Conservation (phyloP, 441 rosid genomes). For the Theobroma grandiflorum region DNA sequence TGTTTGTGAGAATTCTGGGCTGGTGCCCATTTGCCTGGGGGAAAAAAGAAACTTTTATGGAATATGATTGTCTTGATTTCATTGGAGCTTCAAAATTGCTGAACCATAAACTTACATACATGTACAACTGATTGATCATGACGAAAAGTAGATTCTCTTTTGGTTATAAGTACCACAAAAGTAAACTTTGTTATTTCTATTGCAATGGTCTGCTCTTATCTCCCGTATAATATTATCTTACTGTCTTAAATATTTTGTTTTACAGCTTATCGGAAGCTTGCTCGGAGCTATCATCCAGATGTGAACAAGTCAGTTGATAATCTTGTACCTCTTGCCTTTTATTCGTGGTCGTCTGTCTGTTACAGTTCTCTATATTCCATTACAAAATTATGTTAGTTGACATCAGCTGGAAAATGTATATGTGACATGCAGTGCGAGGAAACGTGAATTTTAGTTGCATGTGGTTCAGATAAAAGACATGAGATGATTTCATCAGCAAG, state of each 20-base stretch:
- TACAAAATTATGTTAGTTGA: neutral
- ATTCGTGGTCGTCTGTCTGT: neutral
- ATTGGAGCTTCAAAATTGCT: neutral
- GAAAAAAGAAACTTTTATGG: too few relatives aligned
- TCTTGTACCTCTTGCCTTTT: slow-evolving; percentile 5
- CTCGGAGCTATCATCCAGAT: slow-evolving; percentile 93
- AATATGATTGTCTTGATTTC: neutral
- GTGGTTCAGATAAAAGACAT: neutral
- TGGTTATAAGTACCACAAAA: neutral
- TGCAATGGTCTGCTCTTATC: neutral
- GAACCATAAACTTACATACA: neutral
- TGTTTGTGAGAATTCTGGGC: too few relatives aligned
- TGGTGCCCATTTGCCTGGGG: too few relatives aligned
- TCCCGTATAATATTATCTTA: neutral
- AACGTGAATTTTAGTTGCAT: slow-evolving; percentile 1
- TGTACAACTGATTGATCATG: neutral
- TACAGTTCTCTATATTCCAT: neutral
- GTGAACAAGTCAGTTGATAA: slow-evolving; percentile 84
- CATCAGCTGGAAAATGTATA: neutral
- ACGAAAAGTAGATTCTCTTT: slow-evolving; percentile 15
- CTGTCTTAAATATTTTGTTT: slow-evolving; percentile 23
- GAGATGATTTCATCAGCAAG: neutral
- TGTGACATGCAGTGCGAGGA: neutral
- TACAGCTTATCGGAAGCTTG: slow-evolving; percentile 94
- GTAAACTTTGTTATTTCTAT: neutral